Base-by-base conservation (phyloP, 495 filamentous ascomycete species). In the Trichoderma reesei region DNA sequence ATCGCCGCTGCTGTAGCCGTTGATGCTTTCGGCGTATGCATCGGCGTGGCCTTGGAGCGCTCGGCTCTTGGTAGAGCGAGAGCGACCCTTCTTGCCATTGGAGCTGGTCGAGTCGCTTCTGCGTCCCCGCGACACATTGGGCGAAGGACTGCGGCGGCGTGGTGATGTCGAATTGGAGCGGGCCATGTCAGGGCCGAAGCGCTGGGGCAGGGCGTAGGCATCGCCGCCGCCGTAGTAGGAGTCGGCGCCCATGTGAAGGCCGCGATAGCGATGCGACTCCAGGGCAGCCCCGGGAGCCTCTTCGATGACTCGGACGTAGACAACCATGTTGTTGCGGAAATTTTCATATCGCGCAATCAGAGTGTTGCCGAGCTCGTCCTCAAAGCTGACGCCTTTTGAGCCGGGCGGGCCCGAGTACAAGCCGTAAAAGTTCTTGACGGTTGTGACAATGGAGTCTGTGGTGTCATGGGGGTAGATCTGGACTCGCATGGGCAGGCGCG, bases 371-470 rank as follows among this genome's bases (percentile, higher is more conserved):
- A 89, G 74, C 48, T 87, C 83, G 76, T 97, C 92, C 73, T 98
- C 91, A 67, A 98, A 97, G 76, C 88, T 90, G 71, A 98, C 84
- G 64, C 90, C 89, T 72, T 84, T 84, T 67, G 85, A 82, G 67
- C 85, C 82, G 65, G 75, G 65, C 60, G 76, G 71, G 65, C 84
- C 82, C 65, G 90, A 86, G 69, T 95, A 94, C 68, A 98, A 83
- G 44, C 92, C 94, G 73, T 94, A 96, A 79, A 97, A 96, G 78
- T 96, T 96, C 79, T 95, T 97, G 63, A 97, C 92, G 5, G 94
- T 97, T 3, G 90, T 90, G 63, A 96, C 88, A 74, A 98, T 98
- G 33, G 91, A 96, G 66, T 96, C 92, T 5, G 94, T 98, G 56
- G 88, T 88, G 78, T 98, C 94, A 76, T 96, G 91, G 26, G 90